Conservation (phyloP, 805 yeast species). For the Metschnikowia borealis region DNA sequence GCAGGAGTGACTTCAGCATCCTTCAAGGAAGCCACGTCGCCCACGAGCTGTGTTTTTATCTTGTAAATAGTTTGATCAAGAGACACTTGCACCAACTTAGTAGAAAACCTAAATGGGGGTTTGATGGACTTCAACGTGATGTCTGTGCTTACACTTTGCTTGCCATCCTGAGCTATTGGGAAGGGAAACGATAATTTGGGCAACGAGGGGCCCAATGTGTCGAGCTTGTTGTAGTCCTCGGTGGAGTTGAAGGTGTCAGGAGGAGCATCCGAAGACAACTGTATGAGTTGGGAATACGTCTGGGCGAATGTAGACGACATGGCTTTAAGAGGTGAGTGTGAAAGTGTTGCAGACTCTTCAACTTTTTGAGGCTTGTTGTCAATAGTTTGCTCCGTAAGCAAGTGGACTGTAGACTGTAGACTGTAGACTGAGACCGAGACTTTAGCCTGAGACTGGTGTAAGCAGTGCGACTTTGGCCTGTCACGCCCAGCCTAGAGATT, state of each 20-base stretch:
- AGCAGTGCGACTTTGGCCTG: not conserved
- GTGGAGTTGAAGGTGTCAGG: constrained; percentile 31
- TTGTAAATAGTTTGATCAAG: constrained; percentile 31
- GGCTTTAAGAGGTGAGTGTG: not conserved
- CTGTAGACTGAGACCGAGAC: no score
- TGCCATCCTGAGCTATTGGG: constrained; percentile 17
- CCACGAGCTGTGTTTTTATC: constrained; percentile 36
- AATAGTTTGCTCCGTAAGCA: no score
- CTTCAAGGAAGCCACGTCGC: constrained; percentile 23
- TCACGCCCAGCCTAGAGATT: not conserved
- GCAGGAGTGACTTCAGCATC: constrained; percentile 28
- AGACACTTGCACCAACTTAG: constrained; percentile 22
- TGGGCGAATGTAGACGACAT: constrained; percentile 33
- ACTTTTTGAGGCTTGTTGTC: no score
- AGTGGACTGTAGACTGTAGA: no score
- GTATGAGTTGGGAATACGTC: constrained; percentile 47
- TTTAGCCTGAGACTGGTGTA: not conserved
- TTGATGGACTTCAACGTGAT: constrained; percentile 60
- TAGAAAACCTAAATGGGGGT: constrained; percentile 60
- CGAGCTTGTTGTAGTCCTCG: constrained; percentile 25
- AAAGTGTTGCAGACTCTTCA: not conserved
- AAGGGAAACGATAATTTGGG: constrained; percentile 41
- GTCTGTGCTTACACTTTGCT: constrained; percentile 13
- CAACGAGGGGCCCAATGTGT: constrained; percentile 44
- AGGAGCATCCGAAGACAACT: constrained; percentile 38